Percentiles rank a stretch among this genome's conserved stretches.
Conservation (phyloP, 441 rosid genomes). For the Sinapis alba region DNA sequence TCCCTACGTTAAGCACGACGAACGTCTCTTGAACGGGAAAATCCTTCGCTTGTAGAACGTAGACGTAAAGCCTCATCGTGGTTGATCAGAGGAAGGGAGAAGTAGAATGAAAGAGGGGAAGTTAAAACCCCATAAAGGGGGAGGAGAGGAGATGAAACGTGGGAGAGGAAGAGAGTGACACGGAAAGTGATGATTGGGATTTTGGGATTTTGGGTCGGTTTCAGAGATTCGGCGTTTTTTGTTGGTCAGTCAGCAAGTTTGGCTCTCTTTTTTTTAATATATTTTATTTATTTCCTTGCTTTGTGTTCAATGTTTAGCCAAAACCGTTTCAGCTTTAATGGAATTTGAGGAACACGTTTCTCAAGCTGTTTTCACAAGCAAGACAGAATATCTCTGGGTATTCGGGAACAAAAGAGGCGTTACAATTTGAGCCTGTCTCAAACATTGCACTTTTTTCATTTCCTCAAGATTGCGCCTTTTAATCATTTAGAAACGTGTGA, state of each 20-base stretch:
- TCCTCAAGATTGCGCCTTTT: background rate
- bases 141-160: constrained; percentile 20
- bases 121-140: constrained; percentile 27
- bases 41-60: constrained; percentile 71
- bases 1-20: constrained; percentile 67
- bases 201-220: constrained; percentile 36
- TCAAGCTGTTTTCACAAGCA: background rate
- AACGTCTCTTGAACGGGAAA: constrained; percentile 55
- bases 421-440: constrained; percentile 14
- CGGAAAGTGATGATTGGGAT: constrained; percentile 36
- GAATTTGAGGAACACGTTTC: constrained; percentile 21
- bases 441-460: background rate
- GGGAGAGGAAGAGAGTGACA: constrained; percentile 42
- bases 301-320: background rate
- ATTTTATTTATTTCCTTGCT: background rate
- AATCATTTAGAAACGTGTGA: background rate
- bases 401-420: constrained; percentile 13
- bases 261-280: background rate
- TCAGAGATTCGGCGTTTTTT: constrained; percentile 2
- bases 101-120: constrained; percentile 1
- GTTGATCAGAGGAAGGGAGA: constrained; percentile 1
- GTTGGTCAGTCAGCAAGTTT: background rate
- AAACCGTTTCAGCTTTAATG: constrained; percentile 25
- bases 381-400: constrained; percentile 22
- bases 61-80: constrained; percentile 73